Evolutionary conservation across 2,329 filamentous ascomycete species (phyloP), one percentile per base, ranked within the genome.

Genomic region (Aureobasidium sp.): DNA sequence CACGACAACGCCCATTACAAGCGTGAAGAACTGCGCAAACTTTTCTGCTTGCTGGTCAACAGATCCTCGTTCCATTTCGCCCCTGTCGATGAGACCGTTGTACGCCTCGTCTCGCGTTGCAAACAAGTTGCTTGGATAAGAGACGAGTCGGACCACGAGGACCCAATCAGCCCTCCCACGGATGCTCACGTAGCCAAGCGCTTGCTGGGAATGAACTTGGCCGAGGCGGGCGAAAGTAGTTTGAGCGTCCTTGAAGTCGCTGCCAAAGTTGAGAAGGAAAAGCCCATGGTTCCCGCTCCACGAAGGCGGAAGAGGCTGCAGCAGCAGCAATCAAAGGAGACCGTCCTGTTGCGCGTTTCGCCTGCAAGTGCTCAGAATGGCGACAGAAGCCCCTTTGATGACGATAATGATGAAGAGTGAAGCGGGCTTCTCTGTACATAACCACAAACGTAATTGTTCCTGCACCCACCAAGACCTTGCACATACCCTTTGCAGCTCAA

Each of bases 1-100:
- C 83, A 90, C 59, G 87, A 92, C 22, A 73, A 70, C 2, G 91
- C 90, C 1, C 87, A 96, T 72, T 97, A 99, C 80, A 99, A 97
- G 74, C 85, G 87, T 34, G 85, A 92, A 45, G 93, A 97, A 72
- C 84, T 99, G 44, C 77, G 88, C 42, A 87, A 85, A 64, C 82
- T 96, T 27, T 80, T 99, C 17, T 82, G 81, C 57, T 84, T 95
- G 15, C 81, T 97, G 2, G 71, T 72, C 36, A 70, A 73, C 58
- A 65, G 68, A 27, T 72, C 71, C 5, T 69, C 68, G 0, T 82
- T 80, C 2, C 90, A 95, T 72, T 94, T 94, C 73, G 88, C 87
- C 14, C 89, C 89, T 1, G 86, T 88, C 2, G 90, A 94, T 65
- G 87, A 90, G 67, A 95, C 90, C 0, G 93, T 90, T 0, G 71